Percentiles rank a stretch among this genome's conserved stretches.
Conservation (phyloP, 1,139 yeast genomes). For the Candida anutae region DNA sequence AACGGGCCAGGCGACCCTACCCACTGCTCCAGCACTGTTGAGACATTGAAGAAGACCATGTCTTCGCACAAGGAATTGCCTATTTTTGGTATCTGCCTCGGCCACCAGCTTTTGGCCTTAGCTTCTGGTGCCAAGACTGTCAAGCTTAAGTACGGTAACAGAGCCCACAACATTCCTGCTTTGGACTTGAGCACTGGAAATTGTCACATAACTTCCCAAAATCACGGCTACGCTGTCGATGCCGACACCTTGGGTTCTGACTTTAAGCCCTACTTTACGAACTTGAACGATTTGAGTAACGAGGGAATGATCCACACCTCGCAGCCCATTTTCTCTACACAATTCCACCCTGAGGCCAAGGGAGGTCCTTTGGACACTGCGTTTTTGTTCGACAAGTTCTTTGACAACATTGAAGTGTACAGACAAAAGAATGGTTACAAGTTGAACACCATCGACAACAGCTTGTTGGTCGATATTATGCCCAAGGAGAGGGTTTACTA, state of each 20-base stretch:
- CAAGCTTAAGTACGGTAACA: constrained; percentile 96
- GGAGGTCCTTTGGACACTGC: constrained; percentile 96
- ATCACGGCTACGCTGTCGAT: constrained; percentile 98
- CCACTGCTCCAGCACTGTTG: constrained; percentile 77
- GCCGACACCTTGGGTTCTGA: constrained; percentile 60
- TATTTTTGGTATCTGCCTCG: constrained; percentile 95
- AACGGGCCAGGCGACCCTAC: constrained; percentile 99
- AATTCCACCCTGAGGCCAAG: constrained; percentile 98
- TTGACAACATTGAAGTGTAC: constrained; percentile 58
- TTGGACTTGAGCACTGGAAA: constrained; percentile 85
- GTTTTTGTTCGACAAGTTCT: constrained; percentile 83
- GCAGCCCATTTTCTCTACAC: constrained; percentile 94
- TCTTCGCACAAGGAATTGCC: constrained; percentile 60
- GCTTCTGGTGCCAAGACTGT: constrained; percentile 91
- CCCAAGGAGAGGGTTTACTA: constrained; percentile 74
- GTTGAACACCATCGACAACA: constrained; percentile 38
- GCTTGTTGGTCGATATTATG: constrained; percentile 68
- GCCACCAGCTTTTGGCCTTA: constrained; percentile 95
- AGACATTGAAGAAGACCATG: constrained; percentile 68
- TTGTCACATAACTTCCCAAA: constrained; percentile 98
- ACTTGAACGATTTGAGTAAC: constrained; percentile 95
- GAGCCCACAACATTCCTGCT: constrained; percentile 99
- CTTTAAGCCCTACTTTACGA: constrained; percentile 93
- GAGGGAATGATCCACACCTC: constrained; percentile 94
- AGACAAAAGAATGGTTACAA: constrained; percentile 37